phyloP scores from a whole-genome alignment of 2,329 filamentous ascomycete genomes.

The Sarocladium oryzae region DNA sequence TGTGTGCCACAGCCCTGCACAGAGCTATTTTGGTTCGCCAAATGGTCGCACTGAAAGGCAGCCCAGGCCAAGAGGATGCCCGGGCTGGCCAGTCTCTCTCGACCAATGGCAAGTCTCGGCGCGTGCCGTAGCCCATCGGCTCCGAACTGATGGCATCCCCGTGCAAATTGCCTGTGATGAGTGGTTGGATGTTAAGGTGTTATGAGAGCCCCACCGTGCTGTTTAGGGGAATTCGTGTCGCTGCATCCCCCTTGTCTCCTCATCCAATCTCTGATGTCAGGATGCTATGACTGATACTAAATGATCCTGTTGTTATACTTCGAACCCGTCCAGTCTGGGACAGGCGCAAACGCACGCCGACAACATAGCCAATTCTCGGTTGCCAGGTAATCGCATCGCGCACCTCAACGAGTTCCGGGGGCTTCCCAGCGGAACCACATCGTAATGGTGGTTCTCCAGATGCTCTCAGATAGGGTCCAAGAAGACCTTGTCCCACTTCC shows the following conservation, averaged over 20 bases:
- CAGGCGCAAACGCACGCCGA: constrained; percentile 3
- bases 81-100: not conserved
- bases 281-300: not conserved
- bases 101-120: constrained; percentile 1
- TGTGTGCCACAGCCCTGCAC: not conserved
- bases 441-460: too few species aligned
- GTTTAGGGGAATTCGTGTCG: constrained; percentile 6
- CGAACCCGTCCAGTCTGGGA: not conserved
- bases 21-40: constrained; percentile 4
- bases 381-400: too few species aligned
- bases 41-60: not conserved
- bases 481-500: too few species aligned
- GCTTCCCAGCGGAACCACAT: too few species aligned
- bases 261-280: constrained; percentile 8
- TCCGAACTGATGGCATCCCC: constrained; percentile 6
- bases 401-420: too few species aligned
- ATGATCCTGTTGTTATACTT: too few species aligned
- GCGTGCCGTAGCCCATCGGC: not conserved
- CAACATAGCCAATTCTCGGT: not conserved
- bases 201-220: not conserved
- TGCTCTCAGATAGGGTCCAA: too few species aligned
- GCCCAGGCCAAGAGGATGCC: not conserved
- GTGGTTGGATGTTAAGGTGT: constrained; percentile 1
- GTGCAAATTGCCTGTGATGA: not conserved
- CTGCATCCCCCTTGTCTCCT: not conserved